Base-by-base conservation (phyloP, 768 basidiomycete genomes). In the Pleurotus pulmonarius region DNA sequence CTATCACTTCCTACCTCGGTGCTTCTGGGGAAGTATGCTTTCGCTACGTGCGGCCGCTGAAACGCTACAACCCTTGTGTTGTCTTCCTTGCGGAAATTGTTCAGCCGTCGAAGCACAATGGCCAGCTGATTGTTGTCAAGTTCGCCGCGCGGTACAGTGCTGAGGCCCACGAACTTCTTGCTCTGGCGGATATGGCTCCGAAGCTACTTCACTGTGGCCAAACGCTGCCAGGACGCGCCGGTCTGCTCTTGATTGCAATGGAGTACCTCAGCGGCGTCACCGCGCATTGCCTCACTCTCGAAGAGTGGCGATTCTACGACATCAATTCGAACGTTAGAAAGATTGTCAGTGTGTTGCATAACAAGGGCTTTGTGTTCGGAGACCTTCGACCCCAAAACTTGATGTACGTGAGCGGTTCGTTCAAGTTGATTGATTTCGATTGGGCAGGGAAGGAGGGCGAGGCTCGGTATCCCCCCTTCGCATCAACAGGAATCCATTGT, bases 161-260 rank as follows among this genome's bases (percentile, higher is more conserved):
- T 6, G 65, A 62, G 5, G 70, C 63, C 0, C 76, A 78, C 56
- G 25, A 55, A 22, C 47, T 64, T 12, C 68, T 78, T 55, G 73
- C 71, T 1, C 29, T 52, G 0, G 12, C 56, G 6, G 55, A 58
- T 5, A 52, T 66, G 40, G 71, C 70, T 12, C 73, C 73, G 4
- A 11, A 59, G 48, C 64, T 77, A 25, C 55, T 64, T 4, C 74
- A 74, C 58, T 66, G 57, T 16, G 69, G 70, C 38, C 46, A 18
- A 5, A 55, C 69, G 47, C 46, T 63, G 18, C 24, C 49, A 13
- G 8, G 8, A 0, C 8, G n/a, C 4, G 57, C 26, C 1, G 49
- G 57, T 18, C 25, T 37, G 12, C n/a, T 6, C 43, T 74, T 75
- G 71, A 67, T 75, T n/a, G 70, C 76, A 24, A 76, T 75, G 75